Evolutionary conservation across 2,329 filamentous ascomycete genomes (phyloP).

Genomic region (Alternaria sp.): DNA sequence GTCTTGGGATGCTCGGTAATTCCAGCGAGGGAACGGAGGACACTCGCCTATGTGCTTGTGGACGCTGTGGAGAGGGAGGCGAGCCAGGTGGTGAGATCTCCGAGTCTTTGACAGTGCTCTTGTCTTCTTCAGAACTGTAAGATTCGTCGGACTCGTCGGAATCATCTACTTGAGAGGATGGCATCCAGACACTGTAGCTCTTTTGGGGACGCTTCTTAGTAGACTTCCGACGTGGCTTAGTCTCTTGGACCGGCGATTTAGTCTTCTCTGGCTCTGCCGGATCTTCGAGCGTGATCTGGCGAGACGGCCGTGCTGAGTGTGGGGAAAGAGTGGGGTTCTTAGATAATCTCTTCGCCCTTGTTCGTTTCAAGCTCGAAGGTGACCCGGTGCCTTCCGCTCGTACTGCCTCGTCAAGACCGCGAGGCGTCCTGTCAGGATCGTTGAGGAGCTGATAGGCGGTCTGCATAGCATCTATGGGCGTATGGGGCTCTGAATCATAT

Average conservation of each 20-base stretch:
- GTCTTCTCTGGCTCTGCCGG: slow-evolving; percentile 31
- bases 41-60: slow-evolving; percentile 53
- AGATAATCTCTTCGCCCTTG: slow-evolving; percentile 52
- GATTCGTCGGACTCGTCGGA: slow-evolving; percentile 40
- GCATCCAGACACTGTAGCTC: slow-evolving; percentile 61
- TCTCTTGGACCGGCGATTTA: slow-evolving; percentile 24
- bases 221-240: slow-evolving; percentile 39
- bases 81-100: slow-evolving; percentile 33
- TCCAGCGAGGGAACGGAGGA: slow-evolving; percentile 60
- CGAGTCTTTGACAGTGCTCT: slow-evolving; percentile 28
- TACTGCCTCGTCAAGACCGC: slow-evolving; percentile 50
- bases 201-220: slow-evolving; percentile 48
- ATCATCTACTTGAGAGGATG: slow-evolving; percentile 50
- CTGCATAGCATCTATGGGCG: slow-evolving; percentile 28
- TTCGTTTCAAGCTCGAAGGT: slow-evolving; percentile 47
- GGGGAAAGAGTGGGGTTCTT: slow-evolving; percentile 42
- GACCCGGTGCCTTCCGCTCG: slow-evolving; percentile 42
- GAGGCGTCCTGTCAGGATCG: slow-evolving; percentile 44
- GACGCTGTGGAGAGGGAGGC: slow-evolving; percentile 41
- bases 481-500: slow-evolving; percentile 21
- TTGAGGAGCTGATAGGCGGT: slow-evolving; percentile 23
- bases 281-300: slow-evolving; percentile 49
- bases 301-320: slow-evolving; percentile 40
- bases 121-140: slow-evolving; percentile 37
- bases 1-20: slow-evolving; percentile 56